These are phyloP conservation scores for Penicillium sp. DNA, from an alignment of 2,329 filamentous ascomycete species.

Conservation along the genomic window DNA sequence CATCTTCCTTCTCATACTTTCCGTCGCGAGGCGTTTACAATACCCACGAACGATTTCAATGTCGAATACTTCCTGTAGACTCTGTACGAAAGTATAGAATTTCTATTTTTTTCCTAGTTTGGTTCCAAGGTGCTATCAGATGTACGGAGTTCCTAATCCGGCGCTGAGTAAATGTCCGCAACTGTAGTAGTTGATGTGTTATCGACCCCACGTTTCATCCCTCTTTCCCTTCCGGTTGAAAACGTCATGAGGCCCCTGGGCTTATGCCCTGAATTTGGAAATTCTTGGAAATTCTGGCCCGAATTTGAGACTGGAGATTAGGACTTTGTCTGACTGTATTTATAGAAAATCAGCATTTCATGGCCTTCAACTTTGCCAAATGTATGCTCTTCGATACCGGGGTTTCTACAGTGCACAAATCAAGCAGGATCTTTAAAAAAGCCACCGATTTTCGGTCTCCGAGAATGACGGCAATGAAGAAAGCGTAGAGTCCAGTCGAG, in stretches of 20 bases:
- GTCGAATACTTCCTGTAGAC: not conserved
- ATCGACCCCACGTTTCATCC: not conserved
- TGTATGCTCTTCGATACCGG: not conserved
- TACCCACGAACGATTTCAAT: conserved; percentile 34
- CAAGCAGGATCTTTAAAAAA: not conserved
- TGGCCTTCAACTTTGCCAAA: no score
- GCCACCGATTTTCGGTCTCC: not conserved
- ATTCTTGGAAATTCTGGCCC: no score
- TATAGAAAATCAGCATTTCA: not conserved
- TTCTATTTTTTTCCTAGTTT: not conserved
- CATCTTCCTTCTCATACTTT: conserved; percentile 24
- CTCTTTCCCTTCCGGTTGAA: not conserved
- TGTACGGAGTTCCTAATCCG: not conserved
- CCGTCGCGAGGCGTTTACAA: conserved; percentile 35
- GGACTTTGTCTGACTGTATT: not conserved
- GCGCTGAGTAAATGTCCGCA: not conserved
- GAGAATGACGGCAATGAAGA: not conserved
- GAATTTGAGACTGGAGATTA: not conserved
- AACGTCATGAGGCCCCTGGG: not conserved
- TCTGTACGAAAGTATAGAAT: not conserved
- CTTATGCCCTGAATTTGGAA: not conserved
- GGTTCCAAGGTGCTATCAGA: no score
- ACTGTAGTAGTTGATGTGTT: no score
- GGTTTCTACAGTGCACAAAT: not conserved
- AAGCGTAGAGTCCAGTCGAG: not conserved